Conservation (phyloP, 2,329 filamentous ascomycete genomes). For the Verruconis gallopava region DNA sequence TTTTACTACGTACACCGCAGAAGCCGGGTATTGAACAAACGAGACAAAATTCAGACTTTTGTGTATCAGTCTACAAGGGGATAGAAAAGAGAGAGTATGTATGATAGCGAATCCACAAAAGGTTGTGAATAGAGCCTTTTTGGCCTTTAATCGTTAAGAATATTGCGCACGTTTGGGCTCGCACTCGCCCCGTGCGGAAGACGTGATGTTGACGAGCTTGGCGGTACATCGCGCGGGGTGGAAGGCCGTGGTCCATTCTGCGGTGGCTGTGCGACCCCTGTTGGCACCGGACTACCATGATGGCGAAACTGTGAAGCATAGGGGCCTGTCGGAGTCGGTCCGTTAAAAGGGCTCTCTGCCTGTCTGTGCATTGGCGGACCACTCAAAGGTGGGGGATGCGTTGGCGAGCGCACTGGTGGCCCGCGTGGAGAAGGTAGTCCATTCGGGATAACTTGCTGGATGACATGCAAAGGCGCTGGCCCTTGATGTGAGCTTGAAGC, state of each 20-base stretch:
- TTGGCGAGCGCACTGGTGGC: conserved; percentile 4
- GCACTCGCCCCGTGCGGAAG: conserved; percentile 28
- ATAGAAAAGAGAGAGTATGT: not conserved
- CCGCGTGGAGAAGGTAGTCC: conserved; percentile 2
- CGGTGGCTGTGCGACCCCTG: too few relatives aligned
- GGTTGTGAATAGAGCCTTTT: too few relatives aligned
- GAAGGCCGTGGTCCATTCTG: conserved; percentile 8
- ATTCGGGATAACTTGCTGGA: conserved; percentile 3
- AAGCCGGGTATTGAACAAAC: not conserved
- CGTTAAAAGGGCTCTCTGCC: conserved; percentile 26
- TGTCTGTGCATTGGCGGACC: conserved; percentile 12
- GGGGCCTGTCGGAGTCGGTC: conserved; percentile 16
- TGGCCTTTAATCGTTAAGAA: conserved; percentile 22
- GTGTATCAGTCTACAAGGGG: too few relatives aligned
- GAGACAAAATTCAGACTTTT: not conserved
- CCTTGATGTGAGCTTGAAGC: not conserved
- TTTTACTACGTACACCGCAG: not conserved
- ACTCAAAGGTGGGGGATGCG: not conserved
- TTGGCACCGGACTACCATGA: conserved; percentile 21
- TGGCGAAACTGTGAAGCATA: conserved; percentile 15
- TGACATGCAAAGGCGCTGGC: conserved; percentile 1
- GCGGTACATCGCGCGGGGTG: conserved; percentile 6
- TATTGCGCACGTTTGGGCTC: conserved; percentile 34
- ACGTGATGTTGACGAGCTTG: conserved; percentile 21
- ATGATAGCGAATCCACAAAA: not conserved